Conservation (phyloP, 1,284 basidiomycete species). For the Tylopilus sp. region DNA sequence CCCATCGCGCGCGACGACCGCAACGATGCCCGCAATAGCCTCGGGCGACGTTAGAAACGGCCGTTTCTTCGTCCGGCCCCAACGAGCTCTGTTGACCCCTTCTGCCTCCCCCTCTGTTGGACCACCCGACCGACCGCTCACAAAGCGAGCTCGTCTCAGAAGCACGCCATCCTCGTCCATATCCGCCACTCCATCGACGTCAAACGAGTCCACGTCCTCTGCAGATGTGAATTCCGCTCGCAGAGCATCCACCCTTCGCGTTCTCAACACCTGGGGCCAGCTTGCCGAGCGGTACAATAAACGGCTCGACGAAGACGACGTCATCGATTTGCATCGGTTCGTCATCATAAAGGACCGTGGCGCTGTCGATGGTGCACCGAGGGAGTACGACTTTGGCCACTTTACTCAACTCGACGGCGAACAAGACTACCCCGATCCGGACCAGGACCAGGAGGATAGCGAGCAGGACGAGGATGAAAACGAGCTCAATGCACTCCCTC, state of each 20-base stretch:
- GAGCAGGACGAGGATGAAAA: slow-evolving; percentile 32
- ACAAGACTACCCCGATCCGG: slow-evolving; percentile 28
- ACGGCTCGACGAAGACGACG: slow-evolving; percentile 68
- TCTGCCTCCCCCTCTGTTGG: slow-evolving; percentile 29
- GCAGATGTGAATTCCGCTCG: slow-evolving; percentile 49
- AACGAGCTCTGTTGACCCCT: slow-evolving; percentile 22
- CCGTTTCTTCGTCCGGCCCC: slow-evolving; percentile 14
- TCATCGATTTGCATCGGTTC: slow-evolving; percentile 58
- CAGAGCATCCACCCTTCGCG: slow-evolving; percentile 50
- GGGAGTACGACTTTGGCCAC: slow-evolving; percentile 44
- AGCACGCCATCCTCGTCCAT: slow-evolving; percentile 29
- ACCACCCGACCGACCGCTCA: slow-evolving; percentile 34
- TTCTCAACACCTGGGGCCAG: slow-evolving; percentile 59
- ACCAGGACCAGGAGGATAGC: slow-evolving; percentile 29
- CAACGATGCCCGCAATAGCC: slow-evolving; percentile 14
- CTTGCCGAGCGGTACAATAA: slow-evolving; percentile 62
- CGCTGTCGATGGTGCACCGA: slow-evolving; percentile 44
- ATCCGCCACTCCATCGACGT: slow-evolving; percentile 27
- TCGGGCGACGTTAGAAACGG: not conserved
- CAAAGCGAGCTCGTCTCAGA: slow-evolving; percentile 38
- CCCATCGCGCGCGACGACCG: slow-evolving; percentile 9
- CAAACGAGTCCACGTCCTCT: slow-evolving; percentile 26
- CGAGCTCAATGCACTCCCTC: slow-evolving; percentile 22
- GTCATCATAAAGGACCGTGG: slow-evolving; percentile 64
- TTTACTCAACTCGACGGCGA: slow-evolving; percentile 42